Percentiles rank a stretch among this genome's conserved stretches.
Conservation (phyloP, 2,329 filamentous ascomycete species). For the Didymellaceae sp. region DNA sequence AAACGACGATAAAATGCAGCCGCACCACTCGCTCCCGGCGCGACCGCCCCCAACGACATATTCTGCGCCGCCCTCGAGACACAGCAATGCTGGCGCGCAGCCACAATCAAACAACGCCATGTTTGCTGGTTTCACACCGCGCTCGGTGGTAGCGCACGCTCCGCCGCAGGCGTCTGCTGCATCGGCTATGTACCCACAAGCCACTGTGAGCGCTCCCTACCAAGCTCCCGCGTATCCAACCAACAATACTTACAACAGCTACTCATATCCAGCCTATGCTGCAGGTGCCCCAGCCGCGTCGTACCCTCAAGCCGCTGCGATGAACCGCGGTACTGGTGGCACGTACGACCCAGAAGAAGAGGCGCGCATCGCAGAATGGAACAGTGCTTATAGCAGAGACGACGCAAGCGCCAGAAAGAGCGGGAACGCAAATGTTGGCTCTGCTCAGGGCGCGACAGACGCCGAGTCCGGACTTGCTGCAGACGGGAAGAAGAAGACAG, state of each 20-base stretch:
- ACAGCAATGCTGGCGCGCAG: slow-evolving; percentile 34
- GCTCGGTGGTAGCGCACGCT: slow-evolving; percentile 56
- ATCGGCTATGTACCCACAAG: slow-evolving; percentile 47
- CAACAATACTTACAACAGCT: slow-evolving; percentile 59
- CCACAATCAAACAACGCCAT: slow-evolving; percentile 41
- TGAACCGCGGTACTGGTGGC: slow-evolving; percentile 42
- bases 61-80: slow-evolving; percentile 67
- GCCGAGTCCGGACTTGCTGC: slow-evolving; percentile 56
- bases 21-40: slow-evolving; percentile 72
- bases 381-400: slow-evolving; percentile 82
- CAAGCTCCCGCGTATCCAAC: slow-evolving; percentile 49
- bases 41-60: slow-evolving; percentile 69
- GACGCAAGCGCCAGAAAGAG: slow-evolving; percentile 53
- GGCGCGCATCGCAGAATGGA: slow-evolving; percentile 93
- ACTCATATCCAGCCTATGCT: slow-evolving; percentile 76
- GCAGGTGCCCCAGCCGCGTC: slow-evolving; percentile 40
- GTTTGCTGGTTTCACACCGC: slow-evolving; percentile 66
- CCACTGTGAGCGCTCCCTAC: slow-evolving; percentile 51
- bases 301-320: slow-evolving; percentile 26
- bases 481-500: slow-evolving; percentile 78
- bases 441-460: slow-evolving; percentile 49
- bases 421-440: slow-evolving; percentile 50
- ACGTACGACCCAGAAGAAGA: slow-evolving; percentile 78
- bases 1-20: slow-evolving; percentile 39
- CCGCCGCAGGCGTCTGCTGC: slow-evolving; percentile 47